A percentile compares a stretch with the other conserved stretches of the same genome.
phyloP scores from a whole-genome alignment of 495 filamentous ascomycete species.

The Neurospora hispaniola region DNA sequence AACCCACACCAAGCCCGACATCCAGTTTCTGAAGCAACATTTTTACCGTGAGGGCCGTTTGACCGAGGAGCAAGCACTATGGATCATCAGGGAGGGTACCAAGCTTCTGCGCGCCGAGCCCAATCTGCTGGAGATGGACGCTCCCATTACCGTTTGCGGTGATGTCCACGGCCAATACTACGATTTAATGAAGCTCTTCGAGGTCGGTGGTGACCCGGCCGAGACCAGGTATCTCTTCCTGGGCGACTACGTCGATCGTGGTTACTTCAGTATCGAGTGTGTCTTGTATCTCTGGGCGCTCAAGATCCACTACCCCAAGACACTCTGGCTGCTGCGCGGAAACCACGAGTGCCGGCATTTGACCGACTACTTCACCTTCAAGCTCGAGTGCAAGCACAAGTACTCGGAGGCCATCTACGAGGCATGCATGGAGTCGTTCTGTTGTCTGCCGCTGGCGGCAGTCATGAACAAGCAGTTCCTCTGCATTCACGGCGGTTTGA shows the following conservation, averaged over 20 bases:
- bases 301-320: conserved; percentile 98
- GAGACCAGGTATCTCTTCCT: conserved; percentile 95
- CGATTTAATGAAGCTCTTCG: conserved; percentile 98
- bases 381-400: conserved; percentile 98
- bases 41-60: conserved; percentile 95
- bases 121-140: conserved; percentile 97
- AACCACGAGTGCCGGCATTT: conserved; percentile 98
- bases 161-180: conserved; percentile 99
- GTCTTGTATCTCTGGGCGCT: conserved; percentile 95
- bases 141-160: conserved; percentile 97
- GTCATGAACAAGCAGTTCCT: conserved; percentile 99
- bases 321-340: conserved; percentile 89
- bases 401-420: conserved; percentile 95
- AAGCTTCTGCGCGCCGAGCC: conserved; percentile 78
- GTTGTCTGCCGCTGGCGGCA: conserved; percentile 82
- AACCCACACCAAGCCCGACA: conserved; percentile 78
- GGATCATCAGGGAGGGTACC: conserved; percentile 79
- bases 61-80: conserved; percentile 93
- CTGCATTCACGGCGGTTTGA: conserved; percentile 94
- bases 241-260: conserved; percentile 94
- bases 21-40: conserved; percentile 92
- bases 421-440: conserved; percentile 97
- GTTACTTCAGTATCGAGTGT: conserved; percentile 99
- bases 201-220: conserved; percentile 92
- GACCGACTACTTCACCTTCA: conserved; percentile 99